Base-by-base conservation (phyloP, 306 rosid genomes). In the Urtica urens region DNA sequence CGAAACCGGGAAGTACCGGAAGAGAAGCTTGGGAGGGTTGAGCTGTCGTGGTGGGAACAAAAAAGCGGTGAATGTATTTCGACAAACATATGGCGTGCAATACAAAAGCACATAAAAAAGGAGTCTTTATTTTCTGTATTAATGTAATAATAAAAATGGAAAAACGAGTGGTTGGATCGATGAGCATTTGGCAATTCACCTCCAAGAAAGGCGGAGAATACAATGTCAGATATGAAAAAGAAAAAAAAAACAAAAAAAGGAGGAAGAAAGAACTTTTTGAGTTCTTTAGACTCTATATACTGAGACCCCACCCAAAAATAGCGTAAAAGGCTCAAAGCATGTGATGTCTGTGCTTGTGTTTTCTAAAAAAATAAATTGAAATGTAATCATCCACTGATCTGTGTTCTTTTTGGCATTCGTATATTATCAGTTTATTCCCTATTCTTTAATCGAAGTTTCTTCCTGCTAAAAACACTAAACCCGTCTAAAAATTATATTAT, bases 171-270 rank as follows among this genome's bases (percentile, higher is more conserved):
- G 93, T 59, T 63, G 57, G 62, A 66, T 57, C 71, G 33, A 76
- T 42, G 61, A 58, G 64, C 69, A 54, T 46, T 62, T 26, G 64
- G 27, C 43, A 33, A 35, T 60, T 29, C 21, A 46, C 30, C 94
- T 81, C 94, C 99, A 74, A 75, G 68, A 85, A 84, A 77, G 86
- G 76, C 99, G 95, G 95, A 90, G 99, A 79, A 79, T 63, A 39
- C 99, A 30, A 90, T 58, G 95, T 63, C 12, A 8, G 27, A 44
- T 6, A 21, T 24, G 17, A 13, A 19, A 51, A 10, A 30, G 11
- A 17, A 10, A 11, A 30, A 14, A 33, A 5, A 11, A 28, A 7
- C 21, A 26, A 26, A 25, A 25, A 7, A 19, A 19, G 5, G 25
- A n/a, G 15, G 5, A 18, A 44, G 25, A 3, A 6, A 19, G 15